These are phyloP conservation scores for Neurospora intermedia DNA, from an alignment of 495 filamentous ascomycete species.

Conservation along the genomic window DNA sequence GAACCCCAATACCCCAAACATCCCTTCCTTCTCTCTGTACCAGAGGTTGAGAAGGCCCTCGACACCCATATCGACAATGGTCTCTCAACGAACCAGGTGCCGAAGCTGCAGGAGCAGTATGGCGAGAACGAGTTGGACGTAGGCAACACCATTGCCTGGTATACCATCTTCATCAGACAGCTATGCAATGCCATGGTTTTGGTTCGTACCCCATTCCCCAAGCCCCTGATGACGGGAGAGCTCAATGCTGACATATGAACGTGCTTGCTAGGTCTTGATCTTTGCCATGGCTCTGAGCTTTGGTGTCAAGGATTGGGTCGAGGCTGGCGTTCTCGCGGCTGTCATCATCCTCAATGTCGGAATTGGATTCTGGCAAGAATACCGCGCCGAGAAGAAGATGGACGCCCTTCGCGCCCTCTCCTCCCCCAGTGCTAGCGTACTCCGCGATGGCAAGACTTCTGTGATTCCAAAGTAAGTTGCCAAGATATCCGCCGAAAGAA, in stretches of 20 bases:
- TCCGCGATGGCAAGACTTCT: slow-evolving; percentile 57
- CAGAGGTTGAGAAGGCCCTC: slow-evolving; percentile 42
- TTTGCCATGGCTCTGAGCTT: slow-evolving; percentile 79
- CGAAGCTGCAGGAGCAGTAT: slow-evolving; percentile 39
- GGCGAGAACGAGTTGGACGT: slow-evolving; percentile 54
- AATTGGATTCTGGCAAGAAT: slow-evolving; percentile 76
- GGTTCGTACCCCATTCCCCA: slow-evolving; percentile 25
- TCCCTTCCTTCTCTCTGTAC: slow-evolving; percentile 39
- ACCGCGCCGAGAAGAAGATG: slow-evolving; percentile 78
- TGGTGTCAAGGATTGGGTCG: slow-evolving; percentile 67
- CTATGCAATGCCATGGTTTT: slow-evolving; percentile 58
- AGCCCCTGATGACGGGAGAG: neutral
- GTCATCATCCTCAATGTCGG: slow-evolving; percentile 75
- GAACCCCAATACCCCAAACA: slow-evolving; percentile 31
- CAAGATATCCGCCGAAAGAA: neutral
- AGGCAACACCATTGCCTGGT: slow-evolving; percentile 49
- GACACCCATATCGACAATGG: slow-evolving; percentile 49
- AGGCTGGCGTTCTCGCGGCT: slow-evolving; percentile 70
- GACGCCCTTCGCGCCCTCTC: slow-evolving; percentile 67
- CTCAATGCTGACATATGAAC: neutral
- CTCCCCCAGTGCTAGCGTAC: slow-evolving; percentile 64
- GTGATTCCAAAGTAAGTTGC: slow-evolving; percentile 48
- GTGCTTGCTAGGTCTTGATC: slow-evolving; percentile 52
- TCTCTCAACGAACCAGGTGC: slow-evolving; percentile 39
- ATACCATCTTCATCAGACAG: slow-evolving; percentile 56